Percentiles rank a stretch among this genome's conserved stretches.
Evolutionary conservation across 2,329 filamentous ascomycete species (phyloP).

Genomic region (Mariannaea elegans): DNA sequence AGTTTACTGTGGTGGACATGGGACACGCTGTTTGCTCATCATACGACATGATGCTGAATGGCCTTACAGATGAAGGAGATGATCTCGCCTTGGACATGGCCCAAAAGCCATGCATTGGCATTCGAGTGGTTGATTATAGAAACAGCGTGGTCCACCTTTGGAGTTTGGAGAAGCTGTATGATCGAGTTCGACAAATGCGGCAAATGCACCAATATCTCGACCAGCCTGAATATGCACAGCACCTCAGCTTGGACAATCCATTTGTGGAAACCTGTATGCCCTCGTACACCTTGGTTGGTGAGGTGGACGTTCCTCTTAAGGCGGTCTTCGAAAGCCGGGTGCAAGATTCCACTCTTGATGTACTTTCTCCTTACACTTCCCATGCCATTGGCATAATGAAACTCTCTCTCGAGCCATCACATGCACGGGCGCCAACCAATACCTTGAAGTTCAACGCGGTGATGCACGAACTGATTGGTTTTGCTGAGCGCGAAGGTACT

Average conservation of each 20-base stretch:
- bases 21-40: slow-evolving; percentile 91
- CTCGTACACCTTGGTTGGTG: slow-evolving; percentile 90
- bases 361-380: slow-evolving; percentile 90
- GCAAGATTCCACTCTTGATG: slow-evolving; percentile 91
- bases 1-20: slow-evolving; percentile 90
- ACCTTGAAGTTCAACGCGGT: slow-evolving; percentile 98
- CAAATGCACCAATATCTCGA: slow-evolving; percentile 98
- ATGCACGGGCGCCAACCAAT: slow-evolving; percentile 88
- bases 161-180: slow-evolving; percentile 92
- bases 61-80: slow-evolving; percentile 83
- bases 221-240: slow-evolving; percentile 91
- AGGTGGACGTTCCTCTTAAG: slow-evolving; percentile 89
- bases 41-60: slow-evolving; percentile 95
- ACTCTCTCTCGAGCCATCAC: slow-evolving; percentile 91
- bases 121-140: slow-evolving; percentile 91
- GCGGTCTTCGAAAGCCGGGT: slow-evolving; percentile 95
- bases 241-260: slow-evolving; percentile 91
- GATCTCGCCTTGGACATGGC: slow-evolving; percentile 83
- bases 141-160: slow-evolving; percentile 88
- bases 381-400: slow-evolving; percentile 91
- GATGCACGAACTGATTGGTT: slow-evolving; percentile 95
- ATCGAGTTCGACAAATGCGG: slow-evolving; percentile 89
- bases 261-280: slow-evolving; percentile 93
- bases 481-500: slow-evolving; percentile 93
- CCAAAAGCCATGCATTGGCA: slow-evolving; percentile 87